Conservation (phyloP, 768 basidiomycete genomes). For the Lactifluus pinguis region DNA sequence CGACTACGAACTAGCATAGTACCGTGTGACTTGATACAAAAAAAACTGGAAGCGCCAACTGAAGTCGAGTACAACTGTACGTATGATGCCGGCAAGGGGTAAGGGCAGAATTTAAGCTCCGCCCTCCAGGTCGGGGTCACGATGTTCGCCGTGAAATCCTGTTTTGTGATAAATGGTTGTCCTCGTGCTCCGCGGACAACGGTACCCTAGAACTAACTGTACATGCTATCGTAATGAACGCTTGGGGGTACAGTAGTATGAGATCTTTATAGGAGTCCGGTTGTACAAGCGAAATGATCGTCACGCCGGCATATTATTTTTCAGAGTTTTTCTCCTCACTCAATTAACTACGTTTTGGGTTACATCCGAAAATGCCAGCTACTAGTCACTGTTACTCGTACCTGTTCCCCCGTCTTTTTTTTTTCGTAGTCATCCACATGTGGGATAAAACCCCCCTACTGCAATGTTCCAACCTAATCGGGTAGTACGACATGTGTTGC, state of each 20-base stretch:
- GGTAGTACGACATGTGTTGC: neutral
- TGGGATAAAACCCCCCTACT: neutral
- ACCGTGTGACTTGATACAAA: neutral
- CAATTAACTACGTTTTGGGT: neutral
- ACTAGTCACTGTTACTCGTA: neutral
- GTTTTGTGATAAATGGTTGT: neutral
- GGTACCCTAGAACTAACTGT: neutral
- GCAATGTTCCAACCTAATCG: neutral
- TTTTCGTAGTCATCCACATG: neutral
- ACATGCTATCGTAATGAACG: neutral
- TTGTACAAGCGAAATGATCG: neutral
- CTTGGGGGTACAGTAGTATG: neutral
- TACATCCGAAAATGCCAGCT: neutral
- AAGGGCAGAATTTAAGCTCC: neutral
- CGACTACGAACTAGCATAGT: neutral
- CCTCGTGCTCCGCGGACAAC: slow-evolving; percentile 4
- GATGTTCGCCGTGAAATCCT: slow-evolving; percentile 27
- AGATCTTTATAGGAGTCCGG: neutral
- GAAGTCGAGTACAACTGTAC: neutral
- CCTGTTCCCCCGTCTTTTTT: neutral
- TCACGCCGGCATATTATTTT: neutral
- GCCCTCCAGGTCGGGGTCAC: neutral
- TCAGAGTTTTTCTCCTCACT: neutral
- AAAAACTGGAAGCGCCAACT: neutral
- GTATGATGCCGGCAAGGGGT: neutral